A percentile compares a stretch with the other conserved stretches of the same genome.
phyloP scores from a whole-genome alignment of 768 basidiomycete species.

The Suillus spraguei region DNA sequence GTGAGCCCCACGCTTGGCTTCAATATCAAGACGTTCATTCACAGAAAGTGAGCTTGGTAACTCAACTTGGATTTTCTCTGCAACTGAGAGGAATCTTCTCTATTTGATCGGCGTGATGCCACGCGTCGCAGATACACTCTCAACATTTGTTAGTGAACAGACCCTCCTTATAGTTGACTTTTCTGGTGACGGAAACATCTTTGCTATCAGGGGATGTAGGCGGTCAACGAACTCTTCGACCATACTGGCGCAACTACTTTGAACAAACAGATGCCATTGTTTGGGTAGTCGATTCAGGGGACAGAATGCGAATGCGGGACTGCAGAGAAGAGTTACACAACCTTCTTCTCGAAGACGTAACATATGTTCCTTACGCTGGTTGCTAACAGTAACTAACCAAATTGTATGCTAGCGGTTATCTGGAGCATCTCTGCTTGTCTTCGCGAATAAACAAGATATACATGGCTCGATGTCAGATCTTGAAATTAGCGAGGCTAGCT shows the following conservation, averaged over 20 bases:
- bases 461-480: conserved; percentile 78
- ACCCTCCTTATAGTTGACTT: background rate
- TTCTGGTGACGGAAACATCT: conserved; percentile 65
- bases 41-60: conserved; percentile 69
- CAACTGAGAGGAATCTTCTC: conserved; percentile 25
- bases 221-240: conserved; percentile 91
- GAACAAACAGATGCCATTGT: conserved; percentile 98
- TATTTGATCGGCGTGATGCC: conserved; percentile 23
- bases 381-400: background rate
- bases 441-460: conserved; percentile 98
- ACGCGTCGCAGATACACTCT: conserved; percentile 39
- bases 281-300: conserved; percentile 98
- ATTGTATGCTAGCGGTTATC: conserved; percentile 67
- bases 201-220: conserved; percentile 93
- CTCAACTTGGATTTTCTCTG: conserved; percentile 24
- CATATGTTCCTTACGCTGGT: conserved; percentile 24
- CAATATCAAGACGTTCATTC: conserved; percentile 96
- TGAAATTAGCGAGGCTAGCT: conserved; percentile 83
- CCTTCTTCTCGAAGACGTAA: conserved; percentile 90
- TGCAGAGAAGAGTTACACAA: conserved; percentile 86
- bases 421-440: conserved; percentile 93
- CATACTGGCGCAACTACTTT: conserved; percentile 99
- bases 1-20: conserved; percentile 96
- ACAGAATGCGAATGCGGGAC: conserved; percentile 87
- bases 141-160: conserved; percentile 41